Conservation (phyloP, 2,329 filamentous ascomycete genomes). For the Neocatenulostroma microsporum region DNA sequence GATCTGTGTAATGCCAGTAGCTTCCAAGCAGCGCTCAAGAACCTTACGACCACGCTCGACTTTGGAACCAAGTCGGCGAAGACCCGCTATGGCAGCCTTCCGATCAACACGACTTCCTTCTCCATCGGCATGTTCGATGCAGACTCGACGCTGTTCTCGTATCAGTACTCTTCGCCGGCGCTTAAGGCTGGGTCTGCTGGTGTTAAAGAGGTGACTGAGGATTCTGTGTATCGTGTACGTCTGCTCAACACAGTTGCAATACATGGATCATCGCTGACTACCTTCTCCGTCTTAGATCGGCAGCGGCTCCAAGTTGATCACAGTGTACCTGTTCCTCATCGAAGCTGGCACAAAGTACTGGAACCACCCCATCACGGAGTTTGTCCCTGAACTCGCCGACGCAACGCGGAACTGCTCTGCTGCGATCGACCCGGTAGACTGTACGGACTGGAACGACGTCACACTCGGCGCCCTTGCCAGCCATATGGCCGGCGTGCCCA, state of each 20-base stretch:
- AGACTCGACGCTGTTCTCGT: constrained; percentile 15
- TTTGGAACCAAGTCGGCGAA: constrained; percentile 4
- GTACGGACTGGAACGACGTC: constrained; percentile 41
- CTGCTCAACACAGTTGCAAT: no score
- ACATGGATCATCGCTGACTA: no score
- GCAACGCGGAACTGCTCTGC: constrained; percentile 19
- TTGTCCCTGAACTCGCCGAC: constrained; percentile 34
- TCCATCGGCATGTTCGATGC: constrained; percentile 9
- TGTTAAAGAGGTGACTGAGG: constrained; percentile 5
- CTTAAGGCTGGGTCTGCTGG: constrained; percentile 1
- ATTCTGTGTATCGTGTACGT: constrained; percentile 11
- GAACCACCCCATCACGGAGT: constrained; percentile 40
- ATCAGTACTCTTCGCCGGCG: constrained; percentile 8
- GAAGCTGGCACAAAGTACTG: constrained; percentile 29
- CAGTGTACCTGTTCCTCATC: constrained; percentile 34
- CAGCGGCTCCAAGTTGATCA: constrained; percentile 17
- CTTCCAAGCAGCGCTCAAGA: constrained; percentile 13
- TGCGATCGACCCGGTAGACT: constrained; percentile 23
- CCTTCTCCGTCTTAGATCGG: no score
- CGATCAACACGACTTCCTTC: constrained; percentile 12
- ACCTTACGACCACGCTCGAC: constrained; percentile 10
- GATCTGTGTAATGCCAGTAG: constrained; percentile 5
- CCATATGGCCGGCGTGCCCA: constrained; percentile 38
- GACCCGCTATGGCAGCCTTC: constrained; percentile 1
- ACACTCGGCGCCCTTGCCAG: constrained; percentile 40